phyloP scores from a whole-genome alignment of 2,329 filamentous ascomycete genomes.

The Botrytis fragariae region DNA sequence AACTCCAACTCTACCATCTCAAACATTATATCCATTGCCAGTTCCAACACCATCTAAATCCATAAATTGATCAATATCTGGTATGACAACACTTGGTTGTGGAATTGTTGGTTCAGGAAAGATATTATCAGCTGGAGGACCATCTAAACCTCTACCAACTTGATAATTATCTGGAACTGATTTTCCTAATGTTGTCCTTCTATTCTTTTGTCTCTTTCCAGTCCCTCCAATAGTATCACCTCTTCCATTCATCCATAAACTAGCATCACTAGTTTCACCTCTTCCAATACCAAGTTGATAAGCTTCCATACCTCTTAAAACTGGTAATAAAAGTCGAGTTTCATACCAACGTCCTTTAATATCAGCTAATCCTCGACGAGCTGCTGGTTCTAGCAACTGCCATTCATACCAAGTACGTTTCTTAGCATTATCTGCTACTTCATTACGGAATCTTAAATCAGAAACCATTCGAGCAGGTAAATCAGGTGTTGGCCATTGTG shows the following conservation, averaged over 20 bases:
- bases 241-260: constrained; percentile 48
- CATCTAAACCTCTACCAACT: constrained; percentile 39
- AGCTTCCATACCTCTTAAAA: constrained; percentile 35
- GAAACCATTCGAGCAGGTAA: constrained; percentile 47
- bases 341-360: constrained; percentile 63
- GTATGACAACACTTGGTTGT: not conserved
- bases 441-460: constrained; percentile 45
- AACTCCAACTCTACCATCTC: not conserved
- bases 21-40: constrained; percentile 11
- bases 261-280: constrained; percentile 43
- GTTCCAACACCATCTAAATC: constrained; percentile 20
- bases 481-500: constrained; percentile 42
- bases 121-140: constrained; percentile 30
- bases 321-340: constrained; percentile 48
- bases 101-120: constrained; percentile 32
- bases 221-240: constrained; percentile 40
- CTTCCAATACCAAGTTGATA: constrained; percentile 38
- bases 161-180: constrained; percentile 39
- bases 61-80: constrained; percentile 26
- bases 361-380: constrained; percentile 42
- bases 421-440: constrained; percentile 43
- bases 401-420: constrained; percentile 37
- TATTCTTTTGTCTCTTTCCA: constrained; percentile 36
- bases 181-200: constrained; percentile 38
- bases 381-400: constrained; percentile 35